phyloP scores from a whole-genome alignment of 2,329 filamentous ascomycete genomes.

The Pseudogymnoascus sp. region DNA sequence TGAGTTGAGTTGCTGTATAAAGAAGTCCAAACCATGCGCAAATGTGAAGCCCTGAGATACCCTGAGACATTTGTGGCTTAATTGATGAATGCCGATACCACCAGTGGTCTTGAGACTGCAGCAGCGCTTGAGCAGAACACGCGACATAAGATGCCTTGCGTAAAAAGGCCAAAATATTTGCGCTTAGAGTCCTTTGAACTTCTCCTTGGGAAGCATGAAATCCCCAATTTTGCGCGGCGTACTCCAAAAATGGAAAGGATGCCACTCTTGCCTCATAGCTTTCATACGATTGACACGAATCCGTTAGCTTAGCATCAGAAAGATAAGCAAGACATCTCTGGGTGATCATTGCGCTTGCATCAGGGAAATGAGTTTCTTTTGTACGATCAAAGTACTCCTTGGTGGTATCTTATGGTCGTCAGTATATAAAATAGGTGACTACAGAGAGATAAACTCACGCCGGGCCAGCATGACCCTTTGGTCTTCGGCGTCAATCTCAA shows the following conservation, averaged over 20 bases:
- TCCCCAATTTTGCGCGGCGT: not conserved
- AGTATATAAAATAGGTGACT: not conserved
- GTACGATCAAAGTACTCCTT: slow-evolving; percentile 1
- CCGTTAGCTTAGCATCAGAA: not conserved
- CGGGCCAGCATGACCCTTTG: not conserved
- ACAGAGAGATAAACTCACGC: not conserved
- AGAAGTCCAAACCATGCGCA: not conserved
- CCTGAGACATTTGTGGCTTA: not conserved
- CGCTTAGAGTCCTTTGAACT: not conserved
- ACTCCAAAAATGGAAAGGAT: not conserved
- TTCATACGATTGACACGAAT: not conserved
- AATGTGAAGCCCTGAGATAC: not conserved
- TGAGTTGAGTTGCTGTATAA: not conserved
- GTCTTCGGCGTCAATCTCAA: not conserved
- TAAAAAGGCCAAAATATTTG: not conserved
- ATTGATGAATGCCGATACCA: not conserved
- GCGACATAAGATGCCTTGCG: not conserved
- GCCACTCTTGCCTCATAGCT: not conserved
- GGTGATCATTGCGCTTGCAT: not conserved
- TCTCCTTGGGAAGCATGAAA: not conserved
- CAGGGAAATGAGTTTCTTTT: not conserved
- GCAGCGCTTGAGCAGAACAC: not conserved
- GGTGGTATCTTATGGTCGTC: not conserved
- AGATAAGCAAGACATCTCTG: not conserved
- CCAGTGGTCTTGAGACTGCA: not conserved